Evolutionary conservation across 768 basidiomycete genomes (phyloP).

Genomic region (Lyophyllum semitale): DNA sequence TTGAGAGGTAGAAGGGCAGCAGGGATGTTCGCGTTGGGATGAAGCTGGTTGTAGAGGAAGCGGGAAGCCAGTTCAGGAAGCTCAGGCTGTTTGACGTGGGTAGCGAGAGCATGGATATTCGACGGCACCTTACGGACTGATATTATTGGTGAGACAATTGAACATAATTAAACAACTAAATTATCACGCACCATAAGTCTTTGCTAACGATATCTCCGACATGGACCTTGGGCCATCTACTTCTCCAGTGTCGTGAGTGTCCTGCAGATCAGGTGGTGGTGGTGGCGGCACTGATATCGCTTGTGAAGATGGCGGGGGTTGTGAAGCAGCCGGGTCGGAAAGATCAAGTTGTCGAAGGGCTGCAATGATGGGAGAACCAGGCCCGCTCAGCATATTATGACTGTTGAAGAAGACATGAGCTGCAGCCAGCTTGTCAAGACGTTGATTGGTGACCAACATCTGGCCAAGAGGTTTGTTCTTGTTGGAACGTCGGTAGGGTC

Average conservation of each 20-base stretch:
- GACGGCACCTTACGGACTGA: not conserved
- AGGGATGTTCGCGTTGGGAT: slow-evolving; percentile 17
- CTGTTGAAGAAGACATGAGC: slow-evolving; percentile 16
- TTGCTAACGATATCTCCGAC: slow-evolving; percentile 2
- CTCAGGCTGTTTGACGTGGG: slow-evolving; percentile 16
- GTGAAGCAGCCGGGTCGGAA: not conserved
- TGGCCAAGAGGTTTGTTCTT: slow-evolving; percentile 12
- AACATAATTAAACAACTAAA: not conserved
- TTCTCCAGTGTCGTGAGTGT: slow-evolving; percentile 1
- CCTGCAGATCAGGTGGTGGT: not conserved
- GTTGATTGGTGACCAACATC: slow-evolving; percentile 30
- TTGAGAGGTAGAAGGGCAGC: slow-evolving; percentile 14
- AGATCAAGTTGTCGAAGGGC: not conserved
- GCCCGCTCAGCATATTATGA: slow-evolving; percentile 21
- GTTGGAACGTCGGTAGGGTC: slow-evolving; percentile 31
- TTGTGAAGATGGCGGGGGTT: not conserved
- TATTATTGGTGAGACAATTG: not conserved
- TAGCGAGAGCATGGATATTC: slow-evolving; percentile 13
- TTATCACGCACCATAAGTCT: slow-evolving; percentile 6
- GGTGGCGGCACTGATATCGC: not conserved
- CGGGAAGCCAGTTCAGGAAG: slow-evolving; percentile 21
- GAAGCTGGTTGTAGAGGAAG: slow-evolving; percentile 26
- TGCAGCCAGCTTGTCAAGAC: slow-evolving; percentile 9
- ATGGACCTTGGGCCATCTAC: slow-evolving; percentile 2
- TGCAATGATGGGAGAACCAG: not conserved